Evolutionary conservation across 2,329 filamentous ascomycete genomes (phyloP).

Genomic region (Pseudocercospora fuligena): DNA sequence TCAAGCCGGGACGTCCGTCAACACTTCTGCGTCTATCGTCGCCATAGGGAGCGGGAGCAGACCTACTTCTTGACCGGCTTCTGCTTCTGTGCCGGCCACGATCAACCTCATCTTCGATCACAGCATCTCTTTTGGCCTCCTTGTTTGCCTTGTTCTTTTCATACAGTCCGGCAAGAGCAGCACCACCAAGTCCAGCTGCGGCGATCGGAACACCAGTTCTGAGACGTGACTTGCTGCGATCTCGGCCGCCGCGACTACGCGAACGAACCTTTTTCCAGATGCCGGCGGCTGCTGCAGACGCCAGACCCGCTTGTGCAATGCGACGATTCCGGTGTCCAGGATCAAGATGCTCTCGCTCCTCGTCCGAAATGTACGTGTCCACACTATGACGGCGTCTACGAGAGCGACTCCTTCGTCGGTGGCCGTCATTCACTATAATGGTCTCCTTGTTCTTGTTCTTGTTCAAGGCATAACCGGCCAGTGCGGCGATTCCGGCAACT

Average conservation of each 20-base stretch:
- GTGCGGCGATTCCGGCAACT: constrained; percentile 63
- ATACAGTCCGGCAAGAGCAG: constrained; percentile 65
- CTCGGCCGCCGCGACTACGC: constrained; percentile 59
- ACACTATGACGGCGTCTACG: constrained; percentile 49
- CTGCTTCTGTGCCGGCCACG: constrained; percentile 33
- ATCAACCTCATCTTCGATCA: constrained; percentile 43
- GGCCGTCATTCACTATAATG: constrained; percentile 48
- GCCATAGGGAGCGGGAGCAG: constrained; percentile 48
- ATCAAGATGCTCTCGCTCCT: constrained; percentile 36
- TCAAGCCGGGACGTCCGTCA: constrained; percentile 57
- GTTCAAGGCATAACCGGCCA: constrained; percentile 58
- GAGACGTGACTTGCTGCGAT: constrained; percentile 60
- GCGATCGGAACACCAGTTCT: constrained; percentile 63
- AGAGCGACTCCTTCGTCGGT: constrained; percentile 48
- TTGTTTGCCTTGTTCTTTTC: constrained; percentile 67
- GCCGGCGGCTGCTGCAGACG: constrained; percentile 66
- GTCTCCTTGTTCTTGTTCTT: constrained; percentile 56
- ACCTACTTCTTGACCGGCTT: constrained; percentile 49
- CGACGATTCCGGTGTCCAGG: constrained; percentile 61
- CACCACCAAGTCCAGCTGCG: constrained; percentile 64
- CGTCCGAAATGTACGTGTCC: constrained; percentile 36
- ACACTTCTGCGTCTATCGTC: constrained; percentile 44
- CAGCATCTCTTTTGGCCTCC: constrained; percentile 54
- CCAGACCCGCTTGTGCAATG: constrained; percentile 66
- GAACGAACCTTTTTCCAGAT: constrained; percentile 62